phyloP scores from a whole-genome alignment of 2,329 filamentous ascomycete genomes.

The Pestalotiopsis sp. region DNA sequence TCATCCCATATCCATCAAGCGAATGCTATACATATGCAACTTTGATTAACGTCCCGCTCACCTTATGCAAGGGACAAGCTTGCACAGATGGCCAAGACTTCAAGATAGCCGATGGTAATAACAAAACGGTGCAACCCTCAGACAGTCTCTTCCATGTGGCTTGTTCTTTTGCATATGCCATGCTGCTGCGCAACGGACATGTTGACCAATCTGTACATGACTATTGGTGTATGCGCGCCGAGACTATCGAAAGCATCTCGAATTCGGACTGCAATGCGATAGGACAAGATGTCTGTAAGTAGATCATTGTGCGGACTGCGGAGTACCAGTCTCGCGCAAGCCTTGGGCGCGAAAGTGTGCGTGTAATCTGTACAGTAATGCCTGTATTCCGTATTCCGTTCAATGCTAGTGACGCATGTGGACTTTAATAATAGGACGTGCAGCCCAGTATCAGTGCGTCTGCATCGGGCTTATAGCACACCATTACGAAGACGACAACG shows the following conservation, averaged over 20 bases:
- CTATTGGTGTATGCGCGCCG: constrained; percentile 2
- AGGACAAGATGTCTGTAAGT: not conserved
- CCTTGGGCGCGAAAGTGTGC: not conserved
- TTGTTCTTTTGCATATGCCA: not conserved
- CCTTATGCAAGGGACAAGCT: constrained; percentile 6
- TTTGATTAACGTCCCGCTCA: not conserved
- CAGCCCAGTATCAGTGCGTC: not conserved
- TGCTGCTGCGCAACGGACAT: not conserved
- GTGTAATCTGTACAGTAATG: not conserved
- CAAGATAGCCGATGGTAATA: not conserved
- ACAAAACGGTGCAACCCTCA: not conserved
- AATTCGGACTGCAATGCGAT: not conserved
- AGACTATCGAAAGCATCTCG: not conserved
- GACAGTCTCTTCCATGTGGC: not conserved
- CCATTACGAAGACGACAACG: not conserved
- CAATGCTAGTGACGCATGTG: not conserved
- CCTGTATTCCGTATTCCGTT: not conserved
- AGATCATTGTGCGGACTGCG: not conserved
- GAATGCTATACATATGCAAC: constrained; percentile 4
- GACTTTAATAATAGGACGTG: not conserved
- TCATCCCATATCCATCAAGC: not conserved
- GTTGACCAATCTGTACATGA: not conserved
- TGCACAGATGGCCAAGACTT: not conserved
- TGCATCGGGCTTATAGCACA: constrained; percentile 3
- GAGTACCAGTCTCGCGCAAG: not conserved